Conservation (phyloP, 2,329 filamentous ascomycete species). For the Xylaria sp. region DNA sequence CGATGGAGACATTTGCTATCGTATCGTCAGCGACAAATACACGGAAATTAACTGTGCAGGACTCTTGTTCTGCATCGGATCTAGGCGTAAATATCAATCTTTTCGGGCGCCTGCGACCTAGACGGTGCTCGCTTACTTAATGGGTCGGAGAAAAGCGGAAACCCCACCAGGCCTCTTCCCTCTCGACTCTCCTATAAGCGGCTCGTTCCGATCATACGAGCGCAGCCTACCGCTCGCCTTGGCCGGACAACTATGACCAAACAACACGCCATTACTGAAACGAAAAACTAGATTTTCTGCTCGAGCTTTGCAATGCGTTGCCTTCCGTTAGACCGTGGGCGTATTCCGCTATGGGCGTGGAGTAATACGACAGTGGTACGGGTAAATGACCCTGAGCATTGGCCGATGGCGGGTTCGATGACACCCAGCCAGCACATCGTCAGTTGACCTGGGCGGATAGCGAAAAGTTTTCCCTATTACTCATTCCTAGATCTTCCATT, state of each 20-base stretch:
- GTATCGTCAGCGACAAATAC: too few relatives aligned
- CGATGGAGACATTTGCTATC: too few relatives aligned
- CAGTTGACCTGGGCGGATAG: constrained; percentile 17
- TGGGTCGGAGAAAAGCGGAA: constrained; percentile 10
- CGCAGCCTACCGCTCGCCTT: constrained; percentile 10
- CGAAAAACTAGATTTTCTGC: constrained; percentile 3
- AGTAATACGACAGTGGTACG: constrained; percentile 23
- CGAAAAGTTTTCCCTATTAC: background rate
- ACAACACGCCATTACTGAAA: constrained; percentile 20
- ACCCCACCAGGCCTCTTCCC: background rate
- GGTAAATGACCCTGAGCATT: constrained; percentile 4
- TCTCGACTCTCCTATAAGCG: background rate
- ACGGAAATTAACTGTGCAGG: too few relatives aligned
- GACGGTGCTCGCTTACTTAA: background rate
- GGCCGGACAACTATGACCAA: constrained; percentile 18
- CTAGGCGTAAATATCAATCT: background rate
- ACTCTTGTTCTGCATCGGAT: background rate
- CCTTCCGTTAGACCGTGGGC: constrained; percentile 11
- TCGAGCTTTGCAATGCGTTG: constrained; percentile 2
- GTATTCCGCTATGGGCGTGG: background rate
- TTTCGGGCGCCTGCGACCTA: background rate
- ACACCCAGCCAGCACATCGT: constrained; percentile 10
- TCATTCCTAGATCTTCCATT: background rate
- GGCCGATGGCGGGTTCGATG: constrained; percentile 1
- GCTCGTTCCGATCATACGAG: constrained; percentile 28